Evolutionary conservation across 1,139 yeast genomes (phyloP), one percentile per base, ranked within the genome.

Genomic region (Suhomyces chickasaworum): DNA sequence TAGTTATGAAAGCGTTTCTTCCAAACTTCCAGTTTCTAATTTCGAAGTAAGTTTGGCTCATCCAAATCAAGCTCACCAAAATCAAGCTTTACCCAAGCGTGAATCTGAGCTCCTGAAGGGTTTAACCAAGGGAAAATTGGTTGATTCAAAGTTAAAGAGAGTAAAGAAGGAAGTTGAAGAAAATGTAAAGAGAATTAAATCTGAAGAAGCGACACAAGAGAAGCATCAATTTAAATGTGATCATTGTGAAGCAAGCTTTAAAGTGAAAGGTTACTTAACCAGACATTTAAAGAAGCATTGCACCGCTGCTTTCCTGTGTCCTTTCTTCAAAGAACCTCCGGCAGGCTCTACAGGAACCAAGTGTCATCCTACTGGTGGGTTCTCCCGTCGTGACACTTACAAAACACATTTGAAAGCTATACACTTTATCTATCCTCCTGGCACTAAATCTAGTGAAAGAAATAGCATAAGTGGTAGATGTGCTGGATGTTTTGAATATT

Each of bases 301-400:
- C 46, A 52, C 71, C 3, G 79, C 78, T 56, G 83, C 84, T 13
- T 80, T 77, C 59, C 60, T 64, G 45, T 80, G 85, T 58, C 85
- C 85, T 1, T 80, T 76, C 60, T 79, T 66, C 57, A 69, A 71
- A 52, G 74, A 73, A 37, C 63, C 66, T n/a, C 41, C 48, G 29
- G 50, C 44, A 16, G 65, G 52, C 12, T 43, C 48, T 20, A 37
- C 56, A 9, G 79, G 78, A 3, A 70, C 80, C 0, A 71, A 75
- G 54, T 80, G 85, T 57, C 85, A 80, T 59, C 80, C 82, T 34
- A 77, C 80, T 1, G 84, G 85, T 27, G 83, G 81, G 3, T 80
- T 80, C 56, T 76, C 83, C 7, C 66, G 84, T 52, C 68, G 83
- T 55, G 85, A 80, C 56, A 80, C 84, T 7, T 78, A 73, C 58